phyloP scores from a whole-genome alignment of 2,329 filamentous ascomycete genomes.

The Sclerotinia glacialis region DNA sequence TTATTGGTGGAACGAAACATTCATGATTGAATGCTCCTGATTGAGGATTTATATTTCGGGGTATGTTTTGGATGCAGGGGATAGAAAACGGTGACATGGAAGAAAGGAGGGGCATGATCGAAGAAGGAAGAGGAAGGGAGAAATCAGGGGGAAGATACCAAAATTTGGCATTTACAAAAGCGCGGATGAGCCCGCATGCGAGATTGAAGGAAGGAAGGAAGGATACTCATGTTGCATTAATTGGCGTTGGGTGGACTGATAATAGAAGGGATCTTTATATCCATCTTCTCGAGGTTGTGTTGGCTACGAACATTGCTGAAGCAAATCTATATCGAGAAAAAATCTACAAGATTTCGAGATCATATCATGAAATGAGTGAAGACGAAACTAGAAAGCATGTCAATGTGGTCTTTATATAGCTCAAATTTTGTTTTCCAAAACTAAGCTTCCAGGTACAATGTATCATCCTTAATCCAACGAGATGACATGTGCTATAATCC shows the following conservation, averaged over 20 bases:
- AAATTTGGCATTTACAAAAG: conserved; percentile 11
- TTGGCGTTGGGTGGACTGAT: conserved; percentile 18
- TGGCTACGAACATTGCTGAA: not conserved
- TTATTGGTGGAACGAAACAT: conserved; percentile 84
- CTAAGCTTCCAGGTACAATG: conserved; percentile 1
- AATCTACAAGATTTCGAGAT: not conserved
- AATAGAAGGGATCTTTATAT: conserved; percentile 4
- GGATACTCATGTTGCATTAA: conserved; percentile 13
- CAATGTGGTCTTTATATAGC: not conserved
- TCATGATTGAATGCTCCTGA: conserved; percentile 39
- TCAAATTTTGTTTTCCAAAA: not conserved
- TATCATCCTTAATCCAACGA: not conserved
- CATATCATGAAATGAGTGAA: not conserved
- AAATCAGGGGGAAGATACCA: conserved; percentile 10
- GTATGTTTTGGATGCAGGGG: not conserved
- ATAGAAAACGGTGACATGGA: not conserved
- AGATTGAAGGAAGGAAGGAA: not conserved
- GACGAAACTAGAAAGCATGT: not conserved
- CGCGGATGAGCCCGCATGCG: not conserved
- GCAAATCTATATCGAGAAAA: not conserved
- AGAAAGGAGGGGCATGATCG: not conserved
- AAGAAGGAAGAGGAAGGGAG: not conserved
- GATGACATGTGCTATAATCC: conserved; percentile 13
- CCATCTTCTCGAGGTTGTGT: not conserved
- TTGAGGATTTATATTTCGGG: not conserved